Conservation (phyloP, 441 rosid species). For the Metrosideros polymorpha region DNA sequence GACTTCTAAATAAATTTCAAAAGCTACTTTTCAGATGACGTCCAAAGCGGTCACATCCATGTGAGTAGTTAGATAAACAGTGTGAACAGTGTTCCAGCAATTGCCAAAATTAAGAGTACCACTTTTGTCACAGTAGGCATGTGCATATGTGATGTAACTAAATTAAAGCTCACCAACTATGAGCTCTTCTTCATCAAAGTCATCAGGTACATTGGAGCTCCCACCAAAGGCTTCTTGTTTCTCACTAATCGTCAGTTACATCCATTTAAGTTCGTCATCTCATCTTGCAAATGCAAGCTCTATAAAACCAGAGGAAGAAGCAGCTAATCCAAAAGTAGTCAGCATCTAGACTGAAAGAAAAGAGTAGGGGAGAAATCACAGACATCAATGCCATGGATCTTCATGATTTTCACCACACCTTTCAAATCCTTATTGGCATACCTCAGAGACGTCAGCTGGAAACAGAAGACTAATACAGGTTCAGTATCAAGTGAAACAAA, state of each 20-base stretch:
- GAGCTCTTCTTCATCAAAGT: background rate
- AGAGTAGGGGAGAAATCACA: background rate
- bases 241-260: background rate
- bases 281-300: background rate
- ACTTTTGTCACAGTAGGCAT: background rate
- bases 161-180: background rate
- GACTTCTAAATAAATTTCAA: background rate
- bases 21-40: background rate
- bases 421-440: conserved; percentile 57
- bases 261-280: background rate
- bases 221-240: background rate
- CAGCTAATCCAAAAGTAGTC: background rate
- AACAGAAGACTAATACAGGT: background rate
- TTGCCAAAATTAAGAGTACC: background rate
- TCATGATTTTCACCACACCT: conserved; percentile 94
- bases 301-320: background rate
- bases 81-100: background rate
- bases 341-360: background rate
- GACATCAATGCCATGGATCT: conserved; percentile 75
- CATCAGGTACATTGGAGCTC: background rate
- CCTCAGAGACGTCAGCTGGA: background rate
- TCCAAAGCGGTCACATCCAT: background rate
- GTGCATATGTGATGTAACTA: background rate
- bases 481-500: background rate
- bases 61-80: background rate